Base-by-base conservation (phyloP, 768 basidiomycete genomes). In the Galerina sulciceps region DNA sequence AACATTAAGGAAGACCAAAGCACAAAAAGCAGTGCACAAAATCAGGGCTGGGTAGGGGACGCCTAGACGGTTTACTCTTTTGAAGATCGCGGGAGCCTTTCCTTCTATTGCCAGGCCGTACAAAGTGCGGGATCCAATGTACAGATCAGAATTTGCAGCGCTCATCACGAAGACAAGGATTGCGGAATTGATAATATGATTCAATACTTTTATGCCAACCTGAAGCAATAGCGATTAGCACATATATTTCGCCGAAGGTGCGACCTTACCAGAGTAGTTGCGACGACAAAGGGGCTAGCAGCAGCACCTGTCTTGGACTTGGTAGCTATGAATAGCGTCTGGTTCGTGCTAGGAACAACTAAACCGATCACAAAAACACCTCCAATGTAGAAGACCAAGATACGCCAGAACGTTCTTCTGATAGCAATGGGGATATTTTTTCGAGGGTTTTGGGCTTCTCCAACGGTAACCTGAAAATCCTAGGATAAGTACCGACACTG, bases 361-460 rank as follows among this genome's bases (percentile, higher is more conserved):
- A 93, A 72, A 45, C 89, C 85, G 65, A 92, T 88, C 20, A 89
- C 84, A 61, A 90, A 88, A 5, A 92, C 85, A 11, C 84, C 81
- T 18, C 85, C 85, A 44, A 91, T 81, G 67, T 90, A 92, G 80
- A 93, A 80, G 34, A 79, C 58, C 44, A 79, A 63, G 50, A 80
- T 79, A 49, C 85, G 83, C 67, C 79, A 82, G 73, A 88, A 89
- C 26, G 85, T 90, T 63, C 83, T 74, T 53, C 79, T 72, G 48
- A 89, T 88, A n/a, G 87, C 89, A 57, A 79, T 81, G 1, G 91
- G 89, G 60, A 93, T 88, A 46, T 87, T 89, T 69, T 82, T 83
- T 59, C 89, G 77, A 35, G 90, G 90, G 71, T 91, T 88, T 67
- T 90, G 81, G 10, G 86, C 86, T 66, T 81, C 80, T 65, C 80